phyloP scores from a whole-genome alignment of 495 filamentous ascomycete species.

The Pseudoneurospora amorphoporcata region DNA sequence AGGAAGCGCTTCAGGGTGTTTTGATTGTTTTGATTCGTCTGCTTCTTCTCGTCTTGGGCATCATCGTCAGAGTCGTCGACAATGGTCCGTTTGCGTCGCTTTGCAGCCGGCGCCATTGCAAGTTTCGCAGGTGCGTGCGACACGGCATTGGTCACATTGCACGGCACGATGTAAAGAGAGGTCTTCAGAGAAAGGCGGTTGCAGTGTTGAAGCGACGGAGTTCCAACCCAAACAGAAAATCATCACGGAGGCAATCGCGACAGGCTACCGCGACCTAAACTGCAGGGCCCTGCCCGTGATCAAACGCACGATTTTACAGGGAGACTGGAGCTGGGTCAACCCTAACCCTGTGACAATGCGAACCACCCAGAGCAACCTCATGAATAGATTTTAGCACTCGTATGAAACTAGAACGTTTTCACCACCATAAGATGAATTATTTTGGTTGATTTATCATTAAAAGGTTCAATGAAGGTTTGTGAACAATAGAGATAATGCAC shows the following conservation, averaged over 20 bases:
- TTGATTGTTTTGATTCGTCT: conserved; percentile 12
- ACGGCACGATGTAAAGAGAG: neutral
- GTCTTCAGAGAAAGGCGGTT: neutral
- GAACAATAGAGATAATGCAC: neutral
- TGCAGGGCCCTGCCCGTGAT: neutral
- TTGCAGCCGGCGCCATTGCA: conserved; percentile 45
- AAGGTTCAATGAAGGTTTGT: neutral
- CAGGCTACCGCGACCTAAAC: neutral
- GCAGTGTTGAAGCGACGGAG: neutral
- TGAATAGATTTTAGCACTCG: neutral
- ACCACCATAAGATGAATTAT: neutral
- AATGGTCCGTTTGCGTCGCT: conserved; percentile 41
- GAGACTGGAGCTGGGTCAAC: neutral
- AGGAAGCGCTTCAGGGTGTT: conserved; percentile 35
- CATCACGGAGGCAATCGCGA: neutral
- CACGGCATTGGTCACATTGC: conserved; percentile 17
- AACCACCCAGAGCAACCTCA: neutral
- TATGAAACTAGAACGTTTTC: neutral
- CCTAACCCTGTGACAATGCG: neutral
- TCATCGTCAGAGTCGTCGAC: conserved; percentile 26
- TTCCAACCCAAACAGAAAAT: neutral
- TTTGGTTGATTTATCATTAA: neutral
- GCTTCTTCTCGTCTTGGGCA: conserved; percentile 17
- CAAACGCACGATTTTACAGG: neutral
- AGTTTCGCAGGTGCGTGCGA: conserved; percentile 1